Percentiles rank a stretch among this genome's conserved stretches.
phyloP scores from a whole-genome alignment of 495 filamentous ascomycete genomes.

The Talaromyces wortmannii region DNA sequence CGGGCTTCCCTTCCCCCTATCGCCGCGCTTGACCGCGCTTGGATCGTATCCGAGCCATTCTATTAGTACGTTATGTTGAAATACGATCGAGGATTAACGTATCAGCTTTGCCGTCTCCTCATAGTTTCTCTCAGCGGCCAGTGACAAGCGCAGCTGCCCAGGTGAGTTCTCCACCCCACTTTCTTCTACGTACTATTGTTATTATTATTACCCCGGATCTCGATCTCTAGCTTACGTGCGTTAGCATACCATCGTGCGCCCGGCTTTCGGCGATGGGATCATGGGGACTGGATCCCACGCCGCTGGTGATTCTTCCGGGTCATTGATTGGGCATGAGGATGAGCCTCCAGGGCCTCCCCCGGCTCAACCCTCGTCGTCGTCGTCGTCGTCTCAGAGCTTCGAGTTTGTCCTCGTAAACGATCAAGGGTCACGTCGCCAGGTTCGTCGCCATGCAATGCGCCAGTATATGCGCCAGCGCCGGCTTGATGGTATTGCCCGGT shows the following conservation, averaged over 20 bases:
- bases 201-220: neutral
- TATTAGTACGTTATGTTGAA: neutral
- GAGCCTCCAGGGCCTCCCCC: conserved; percentile 2
- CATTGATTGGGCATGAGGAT: conserved; percentile 5
- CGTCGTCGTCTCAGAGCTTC: conserved; percentile 15
- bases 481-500: conserved; percentile 20
- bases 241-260: neutral
- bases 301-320: neutral
- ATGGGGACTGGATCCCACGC: neutral
- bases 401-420: conserved; percentile 24
- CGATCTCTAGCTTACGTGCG: neutral
- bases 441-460: conserved; percentile 25
- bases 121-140: neutral
- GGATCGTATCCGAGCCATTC: neutral
- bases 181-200: neutral
- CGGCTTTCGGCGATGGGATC: neutral
- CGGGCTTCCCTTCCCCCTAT: neutral
- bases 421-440: conserved; percentile 21
- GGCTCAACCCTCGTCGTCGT: neutral
- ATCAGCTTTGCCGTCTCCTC: no score
- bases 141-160: neutral
- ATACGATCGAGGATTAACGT: neutral
- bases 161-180: neutral
- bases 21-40: conserved; percentile 5
- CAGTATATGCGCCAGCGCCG: conserved; percentile 24